phyloP scores from a whole-genome alignment of 441 rosid species.

The Corymbia calophylla region DNA sequence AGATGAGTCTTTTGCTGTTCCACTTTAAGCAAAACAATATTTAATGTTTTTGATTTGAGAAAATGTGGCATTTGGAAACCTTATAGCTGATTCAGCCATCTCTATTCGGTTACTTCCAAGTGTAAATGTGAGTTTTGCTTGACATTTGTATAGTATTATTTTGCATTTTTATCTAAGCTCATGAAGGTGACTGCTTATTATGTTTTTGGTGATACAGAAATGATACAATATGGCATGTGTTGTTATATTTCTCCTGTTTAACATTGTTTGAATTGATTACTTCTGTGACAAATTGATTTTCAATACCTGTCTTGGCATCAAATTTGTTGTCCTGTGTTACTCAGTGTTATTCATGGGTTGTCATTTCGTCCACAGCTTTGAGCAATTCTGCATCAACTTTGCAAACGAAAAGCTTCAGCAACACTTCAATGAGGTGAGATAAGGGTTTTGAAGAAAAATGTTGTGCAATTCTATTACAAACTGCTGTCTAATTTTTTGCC shows the following conservation, averaged over 20 bases:
- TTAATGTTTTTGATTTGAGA: background rate
- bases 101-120: background rate
- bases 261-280: background rate
- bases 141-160: background rate
- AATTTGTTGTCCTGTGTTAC: background rate
- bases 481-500: background rate
- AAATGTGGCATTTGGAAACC: background rate
- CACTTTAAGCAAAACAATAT: background rate
- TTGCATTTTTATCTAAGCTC: background rate
- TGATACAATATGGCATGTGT: background rate
- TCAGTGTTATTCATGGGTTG: conserved; percentile 8
- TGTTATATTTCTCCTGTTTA: background rate
- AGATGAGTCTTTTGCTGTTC: background rate
- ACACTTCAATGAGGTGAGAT: conserved; percentile 86
- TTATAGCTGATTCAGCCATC: background rate
- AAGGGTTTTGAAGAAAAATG: background rate
- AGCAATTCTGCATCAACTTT: conserved; percentile 97
- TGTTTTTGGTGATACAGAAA: background rate
- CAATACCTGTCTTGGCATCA: background rate
- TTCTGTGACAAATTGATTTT: background rate
- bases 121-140: background rate
- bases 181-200: background rate
- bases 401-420: conserved; percentile 99
- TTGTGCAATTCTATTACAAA: background rate
- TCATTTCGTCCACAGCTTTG: conserved; percentile 55